Conservation (phyloP, 345 rosid species). For the Tarenaya hassleriana region DNA sequence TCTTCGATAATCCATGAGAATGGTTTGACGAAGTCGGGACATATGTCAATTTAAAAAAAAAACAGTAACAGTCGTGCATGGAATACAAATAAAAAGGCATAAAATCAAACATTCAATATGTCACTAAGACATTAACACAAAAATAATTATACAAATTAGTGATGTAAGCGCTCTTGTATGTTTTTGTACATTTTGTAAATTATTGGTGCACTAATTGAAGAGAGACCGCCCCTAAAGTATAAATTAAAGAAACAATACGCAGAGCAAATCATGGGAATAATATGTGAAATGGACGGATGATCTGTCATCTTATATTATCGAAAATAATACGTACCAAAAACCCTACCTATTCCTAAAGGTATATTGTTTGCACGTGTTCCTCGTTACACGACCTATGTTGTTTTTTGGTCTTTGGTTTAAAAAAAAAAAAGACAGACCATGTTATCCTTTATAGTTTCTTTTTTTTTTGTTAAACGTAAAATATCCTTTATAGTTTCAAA, state of each 20-base stretch:
- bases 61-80: slow-evolving; percentile 17
- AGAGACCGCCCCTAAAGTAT: slow-evolving; percentile 10
- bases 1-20: too few species aligned
- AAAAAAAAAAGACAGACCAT: too few species aligned
- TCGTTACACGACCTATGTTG: too few species aligned
- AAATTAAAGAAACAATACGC: slow-evolving; percentile 15
- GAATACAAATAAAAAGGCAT: slow-evolving; percentile 5
- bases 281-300: slow-evolving; percentile 22
- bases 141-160: background rate
- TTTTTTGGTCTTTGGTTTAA: too few species aligned
- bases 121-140: background rate
- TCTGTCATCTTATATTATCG: slow-evolving; percentile 15
- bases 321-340: slow-evolving; percentile 6
- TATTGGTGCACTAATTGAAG: slow-evolving; percentile 10
- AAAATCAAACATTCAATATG: slow-evolving; percentile 8
- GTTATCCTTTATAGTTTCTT: too few species aligned
- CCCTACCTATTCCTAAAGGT: slow-evolving; percentile 13
- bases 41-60: too few species aligned
- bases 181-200: slow-evolving; percentile 3
- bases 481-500: too few species aligned
- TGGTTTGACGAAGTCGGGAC: too few species aligned
- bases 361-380: too few species aligned
- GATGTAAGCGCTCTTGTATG: slow-evolving; percentile 5
- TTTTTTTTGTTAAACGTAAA: too few species aligned
- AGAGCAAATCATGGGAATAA: slow-evolving; percentile 4